Conservation (phyloP, 2,329 filamentous ascomycete species). For the Colletotrichum neosansevieriae region DNA sequence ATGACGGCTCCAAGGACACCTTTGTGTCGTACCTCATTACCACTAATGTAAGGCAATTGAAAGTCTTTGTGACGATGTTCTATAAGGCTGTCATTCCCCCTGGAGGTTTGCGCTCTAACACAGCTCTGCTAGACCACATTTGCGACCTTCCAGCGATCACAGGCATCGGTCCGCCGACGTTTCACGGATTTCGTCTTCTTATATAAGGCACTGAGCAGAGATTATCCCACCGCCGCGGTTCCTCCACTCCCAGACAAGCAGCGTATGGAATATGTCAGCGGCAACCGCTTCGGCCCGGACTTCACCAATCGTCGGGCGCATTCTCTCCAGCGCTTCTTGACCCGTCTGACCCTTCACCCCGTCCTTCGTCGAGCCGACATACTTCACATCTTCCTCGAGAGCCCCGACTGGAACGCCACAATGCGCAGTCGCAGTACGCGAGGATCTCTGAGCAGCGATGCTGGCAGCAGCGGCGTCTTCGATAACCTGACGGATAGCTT, state of each 20-base stretch:
- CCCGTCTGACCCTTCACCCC: constrained; percentile 87
- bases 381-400: constrained; percentile 91
- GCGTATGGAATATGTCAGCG: constrained; percentile 98
- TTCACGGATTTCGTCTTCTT: constrained; percentile 99
- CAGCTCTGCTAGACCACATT: constrained; percentile 84
- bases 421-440: constrained; percentile 85
- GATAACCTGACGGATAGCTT: constrained; percentile 97
- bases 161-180: constrained; percentile 84
- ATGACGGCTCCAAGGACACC: constrained; percentile 94
- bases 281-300: constrained; percentile 93
- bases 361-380: constrained; percentile 86
- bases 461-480: constrained; percentile 78
- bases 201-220: constrained; percentile 87
- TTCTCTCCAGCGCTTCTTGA: constrained; percentile 91
- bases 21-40: constrained; percentile 97
- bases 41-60: constrained; percentile 73
- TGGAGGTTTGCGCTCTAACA: constrained; percentile 25
- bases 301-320: constrained; percentile 91
- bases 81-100: not conserved
- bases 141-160: constrained; percentile 87
- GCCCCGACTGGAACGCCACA: constrained; percentile 94
- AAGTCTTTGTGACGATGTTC: constrained; percentile 10
- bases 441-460: constrained; percentile 63
- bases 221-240: constrained; percentile 92
- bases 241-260: constrained; percentile 98